Conservation (phyloP, 73 alveolate species). For the Paramecium tetraurelia region DNA sequence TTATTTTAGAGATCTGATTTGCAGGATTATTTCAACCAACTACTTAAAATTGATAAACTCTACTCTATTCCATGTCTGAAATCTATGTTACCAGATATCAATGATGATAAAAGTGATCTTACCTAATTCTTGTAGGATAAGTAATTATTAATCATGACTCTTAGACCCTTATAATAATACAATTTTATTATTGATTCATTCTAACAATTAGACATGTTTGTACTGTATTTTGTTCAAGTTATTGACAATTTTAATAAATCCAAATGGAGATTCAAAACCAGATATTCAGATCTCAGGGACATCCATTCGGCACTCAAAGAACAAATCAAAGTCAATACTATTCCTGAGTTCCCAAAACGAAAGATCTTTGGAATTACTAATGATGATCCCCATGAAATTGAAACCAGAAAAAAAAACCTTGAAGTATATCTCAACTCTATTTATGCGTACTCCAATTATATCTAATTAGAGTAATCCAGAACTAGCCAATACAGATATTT, state of each 20-base stretch:
- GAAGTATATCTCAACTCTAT: background rate
- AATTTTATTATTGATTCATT: constrained; percentile 2
- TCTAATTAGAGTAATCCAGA: constrained; percentile 7
- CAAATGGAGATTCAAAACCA: constrained; percentile 37
- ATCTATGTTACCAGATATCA: background rate
- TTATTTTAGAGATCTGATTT: constrained; percentile 1
- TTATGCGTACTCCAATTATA: background rate
- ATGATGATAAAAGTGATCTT: constrained; percentile 20
- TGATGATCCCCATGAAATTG: constrained; percentile 14
- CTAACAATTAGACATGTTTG: background rate
- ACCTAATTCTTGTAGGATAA: background rate
- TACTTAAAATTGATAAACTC: background rate
- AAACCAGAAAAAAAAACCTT: background rate
- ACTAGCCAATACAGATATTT: background rate
- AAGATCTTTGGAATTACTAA: constrained; percentile 35
- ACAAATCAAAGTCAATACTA: background rate
- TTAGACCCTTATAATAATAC: background rate
- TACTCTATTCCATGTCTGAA: background rate
- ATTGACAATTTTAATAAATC: constrained; percentile 19
- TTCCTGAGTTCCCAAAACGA: constrained; percentile 44
- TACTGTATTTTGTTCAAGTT: constrained; percentile 8
- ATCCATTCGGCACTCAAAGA: constrained; percentile 28
- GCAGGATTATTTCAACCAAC: background rate
- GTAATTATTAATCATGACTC: background rate
- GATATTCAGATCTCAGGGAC: constrained; percentile 38